A percentile compares a stretch with the other conserved stretches of the same genome.
These are phyloP conservation scores for Candida sp. DNA, from an alignment of 1,139 yeast species.

Conservation along the genomic window DNA sequence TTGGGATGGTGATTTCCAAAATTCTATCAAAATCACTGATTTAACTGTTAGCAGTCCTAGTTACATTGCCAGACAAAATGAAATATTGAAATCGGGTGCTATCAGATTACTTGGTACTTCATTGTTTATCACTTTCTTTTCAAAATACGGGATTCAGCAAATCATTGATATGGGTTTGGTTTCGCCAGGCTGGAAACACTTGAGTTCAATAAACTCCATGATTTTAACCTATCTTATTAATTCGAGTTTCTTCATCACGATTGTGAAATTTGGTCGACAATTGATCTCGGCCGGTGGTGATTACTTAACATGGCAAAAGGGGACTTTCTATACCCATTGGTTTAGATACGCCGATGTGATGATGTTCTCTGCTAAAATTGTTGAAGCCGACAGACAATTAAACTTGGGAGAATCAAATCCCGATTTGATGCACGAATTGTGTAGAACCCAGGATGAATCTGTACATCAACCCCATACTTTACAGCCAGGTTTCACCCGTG, in stretches of 20 bases:
- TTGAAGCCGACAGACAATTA: slow-evolving; percentile 60
- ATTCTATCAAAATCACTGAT: slow-evolving; percentile 58
- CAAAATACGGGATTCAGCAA: slow-evolving; percentile 37
- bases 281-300: slow-evolving; percentile 49
- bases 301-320: slow-evolving; percentile 58
- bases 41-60: slow-evolving; percentile 57
- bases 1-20: slow-evolving; percentile 55
- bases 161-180: slow-evolving; percentile 30
- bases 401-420: slow-evolving; percentile 42
- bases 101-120: slow-evolving; percentile 29
- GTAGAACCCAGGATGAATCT: slow-evolving; percentile 26
- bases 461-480: slow-evolving; percentile 23
- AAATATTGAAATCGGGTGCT: slow-evolving; percentile 25
- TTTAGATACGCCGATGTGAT: slow-evolving; percentile 66
- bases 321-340: slow-evolving; percentile 66
- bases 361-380: slow-evolving; percentile 60
- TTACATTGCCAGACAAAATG: slow-evolving; percentile 34
- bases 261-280: slow-evolving; percentile 57
- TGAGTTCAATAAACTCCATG: slow-evolving; percentile 58
- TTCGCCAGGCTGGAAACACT: slow-evolving; percentile 36
- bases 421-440: slow-evolving; percentile 36
- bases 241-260: slow-evolving; percentile 55
- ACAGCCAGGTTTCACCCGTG: slow-evolving; percentile 32
- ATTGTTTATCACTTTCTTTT: slow-evolving; percentile 30
- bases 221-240: slow-evolving; percentile 60